Evolutionary conservation across 805 yeast genomes (phyloP), one percentile per base, ranked within the genome.

Genomic region (Yamadazyma akitaensis): DNA sequence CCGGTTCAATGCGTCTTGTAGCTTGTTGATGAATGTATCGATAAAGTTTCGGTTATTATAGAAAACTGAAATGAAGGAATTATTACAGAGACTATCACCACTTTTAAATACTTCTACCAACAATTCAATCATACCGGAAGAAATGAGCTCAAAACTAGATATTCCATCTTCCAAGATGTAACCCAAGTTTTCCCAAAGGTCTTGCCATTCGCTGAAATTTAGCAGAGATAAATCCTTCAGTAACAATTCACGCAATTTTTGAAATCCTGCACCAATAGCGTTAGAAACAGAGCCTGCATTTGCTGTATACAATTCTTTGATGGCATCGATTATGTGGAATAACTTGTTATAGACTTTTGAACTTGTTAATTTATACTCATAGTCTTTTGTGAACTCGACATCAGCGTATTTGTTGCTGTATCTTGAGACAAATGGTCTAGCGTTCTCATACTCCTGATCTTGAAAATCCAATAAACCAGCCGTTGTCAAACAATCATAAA

Each of bases 1-100:
- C 54, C 96, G 74, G 1, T 88, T 80, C 18, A 89, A 63, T 0
- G 88, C 80, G 46, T 86, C 90, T 50, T 88, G 94, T 14, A 89
- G 65, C 50, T 82, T 80, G 4, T 65, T 63, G 1, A 88, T 75
- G 10, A 52, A 38, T 18, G 45, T 40, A 6, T 46, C 13, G 18
- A 88, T 64, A 2, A 69, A 56, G 14, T 43, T 26, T 24, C 57
- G 60, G 2, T 51, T 45, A 2, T 57, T 60, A 24, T 57, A 64
- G 42, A 79, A 80, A 1, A 64, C 64, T 7, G 56, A 44, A 33
- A 74, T 57, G 52, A 87, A 82, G 2, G 82, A 67, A 18, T 54
- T 57, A 51, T 68, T 63, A 33, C 80, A 70, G 13, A 57, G 57
- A 17, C 60, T 64, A 10, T 39, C 47, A 14, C n/a, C 18, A 1